Evolutionary conservation across 2,329 filamentous ascomycete species (phyloP).

Genomic region (Diaporthe sp.): DNA sequence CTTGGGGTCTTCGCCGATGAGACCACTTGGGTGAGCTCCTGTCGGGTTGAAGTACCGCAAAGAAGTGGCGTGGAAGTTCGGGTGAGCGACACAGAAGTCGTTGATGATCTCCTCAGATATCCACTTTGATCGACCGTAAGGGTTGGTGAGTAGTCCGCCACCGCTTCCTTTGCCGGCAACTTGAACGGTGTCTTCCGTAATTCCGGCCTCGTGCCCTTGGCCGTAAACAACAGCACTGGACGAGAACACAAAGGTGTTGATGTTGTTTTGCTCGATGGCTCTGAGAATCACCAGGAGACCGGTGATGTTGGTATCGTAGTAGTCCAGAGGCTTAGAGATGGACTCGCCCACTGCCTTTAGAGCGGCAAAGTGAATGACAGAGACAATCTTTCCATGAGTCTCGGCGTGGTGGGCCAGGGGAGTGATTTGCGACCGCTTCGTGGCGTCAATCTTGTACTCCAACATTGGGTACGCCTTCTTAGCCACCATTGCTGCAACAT

Average conservation of each 20-base stretch:
- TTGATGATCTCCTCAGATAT: conserved; percentile 41
- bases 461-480: conserved; percentile 38
- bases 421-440: conserved; percentile 28
- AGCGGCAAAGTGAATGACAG: conserved; percentile 40
- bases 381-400: conserved; percentile 34
- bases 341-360: conserved; percentile 39
- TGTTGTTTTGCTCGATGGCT: conserved; percentile 31
- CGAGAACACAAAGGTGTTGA: conserved; percentile 39
- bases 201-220: conserved; percentile 33
- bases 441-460: conserved; percentile 33
- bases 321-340: conserved; percentile 35
- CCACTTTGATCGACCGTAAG: conserved; percentile 40
- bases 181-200: conserved; percentile 36
- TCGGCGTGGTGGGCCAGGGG: not conserved
- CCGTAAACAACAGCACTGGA: conserved; percentile 40
- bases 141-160: conserved; percentile 39
- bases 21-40: conserved; percentile 36
- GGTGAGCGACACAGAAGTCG: conserved; percentile 37
- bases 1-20: conserved; percentile 40
- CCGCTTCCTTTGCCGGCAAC: conserved; percentile 37
- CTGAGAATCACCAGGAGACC: conserved; percentile 33
- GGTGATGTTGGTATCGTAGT: conserved; percentile 39
- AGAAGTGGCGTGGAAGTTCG: conserved; percentile 34
- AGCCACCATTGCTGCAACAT: conserved; percentile 36
- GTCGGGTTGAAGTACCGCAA: conserved; percentile 40